A percentile compares a stretch with the other conserved stretches of the same genome.
phyloP scores from a whole-genome alignment of 257 asterid species.

The Scutellaria minor region DNA sequence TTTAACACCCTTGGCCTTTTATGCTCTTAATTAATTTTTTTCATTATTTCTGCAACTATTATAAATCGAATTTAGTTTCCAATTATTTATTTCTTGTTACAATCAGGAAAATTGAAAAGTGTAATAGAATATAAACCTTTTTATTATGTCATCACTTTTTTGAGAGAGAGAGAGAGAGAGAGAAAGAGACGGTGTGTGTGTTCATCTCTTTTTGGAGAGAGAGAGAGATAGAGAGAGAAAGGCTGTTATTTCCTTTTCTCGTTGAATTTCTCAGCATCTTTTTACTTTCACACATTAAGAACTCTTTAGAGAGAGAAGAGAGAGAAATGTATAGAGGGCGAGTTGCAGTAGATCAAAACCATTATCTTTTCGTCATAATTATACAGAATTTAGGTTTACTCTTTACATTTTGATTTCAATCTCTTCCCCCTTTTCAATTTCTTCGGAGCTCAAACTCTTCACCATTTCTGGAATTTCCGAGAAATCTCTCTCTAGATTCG shows the following conservation, averaged over 20 bases:
- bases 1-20: conserved; percentile 35
- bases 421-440: background rate
- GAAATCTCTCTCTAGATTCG: conserved; percentile 9
- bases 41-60: background rate
- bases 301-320: background rate
- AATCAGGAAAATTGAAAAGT: background rate
- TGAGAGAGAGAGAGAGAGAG: conserved; percentile 41
- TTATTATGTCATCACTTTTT: conserved; percentile 19
- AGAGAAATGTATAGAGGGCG: background rate
- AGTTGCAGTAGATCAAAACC: conserved; percentile 3
- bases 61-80: background rate
- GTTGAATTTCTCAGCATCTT: conserved; percentile 40
- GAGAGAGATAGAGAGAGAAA: conserved; percentile 33
- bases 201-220: conserved; percentile 37
- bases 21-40: background rate
- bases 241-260: conserved; percentile 39
- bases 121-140: background rate
- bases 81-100: background rate
- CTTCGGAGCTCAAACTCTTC: background rate
- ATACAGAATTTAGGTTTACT: background rate
- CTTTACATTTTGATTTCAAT: conserved; percentile 6
- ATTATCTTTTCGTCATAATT: conserved; percentile 1
- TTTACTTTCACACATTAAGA: conserved; percentile 27
- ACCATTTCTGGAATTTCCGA: conserved; percentile 10
- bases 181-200: conserved; percentile 46